Percentiles rank a stretch among this genome's conserved stretches.
phyloP scores from a whole-genome alignment of 2,329 filamentous ascomycete species.

The Cyphellophora attinorum region DNA sequence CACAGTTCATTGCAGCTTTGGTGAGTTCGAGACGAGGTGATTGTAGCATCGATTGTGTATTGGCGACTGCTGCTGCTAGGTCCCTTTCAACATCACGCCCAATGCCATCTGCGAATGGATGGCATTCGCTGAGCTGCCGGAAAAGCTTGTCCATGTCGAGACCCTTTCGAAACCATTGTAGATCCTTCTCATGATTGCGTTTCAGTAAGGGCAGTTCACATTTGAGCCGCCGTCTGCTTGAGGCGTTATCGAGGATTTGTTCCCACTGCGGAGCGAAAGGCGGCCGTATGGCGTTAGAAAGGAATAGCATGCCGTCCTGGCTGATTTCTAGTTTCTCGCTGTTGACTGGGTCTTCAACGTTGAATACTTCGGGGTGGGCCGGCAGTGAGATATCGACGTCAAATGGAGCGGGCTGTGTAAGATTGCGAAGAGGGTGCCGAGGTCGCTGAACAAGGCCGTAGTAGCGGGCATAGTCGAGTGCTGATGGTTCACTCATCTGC shows the following conservation, averaged over 20 bases:
- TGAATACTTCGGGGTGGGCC: too few relatives aligned
- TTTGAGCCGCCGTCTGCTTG: constrained; percentile 24
- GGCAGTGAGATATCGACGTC: too few relatives aligned
- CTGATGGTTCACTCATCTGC: too few relatives aligned
- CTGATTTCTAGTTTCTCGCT: constrained; percentile 27
- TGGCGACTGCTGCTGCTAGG: too few relatives aligned
- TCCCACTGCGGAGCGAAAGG: constrained; percentile 11
- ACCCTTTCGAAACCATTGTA: constrained; percentile 26
- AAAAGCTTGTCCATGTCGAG: constrained; percentile 10
- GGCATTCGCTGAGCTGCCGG: too few relatives aligned
- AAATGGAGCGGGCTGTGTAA: too few relatives aligned
- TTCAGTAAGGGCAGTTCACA: constrained; percentile 34
- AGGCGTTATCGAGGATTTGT: constrained; percentile 15
- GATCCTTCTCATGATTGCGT: constrained; percentile 35
- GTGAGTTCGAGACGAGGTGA: too few relatives aligned
- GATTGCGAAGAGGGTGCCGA: constrained; percentile 13
- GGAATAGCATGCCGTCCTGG: constrained; percentile 21
- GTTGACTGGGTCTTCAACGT: constrained; percentile 11
- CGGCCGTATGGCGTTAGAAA: constrained; percentile 21
- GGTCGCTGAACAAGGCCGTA: constrained; percentile 29
- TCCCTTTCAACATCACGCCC: too few relatives aligned
- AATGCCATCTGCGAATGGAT: too few relatives aligned
- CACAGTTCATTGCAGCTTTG: too few relatives aligned
- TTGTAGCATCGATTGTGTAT: too few relatives aligned
- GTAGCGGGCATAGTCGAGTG: constrained; percentile 39